Conservation (phyloP, 495 filamentous ascomycete species). For the Xylaria scruposa region DNA sequence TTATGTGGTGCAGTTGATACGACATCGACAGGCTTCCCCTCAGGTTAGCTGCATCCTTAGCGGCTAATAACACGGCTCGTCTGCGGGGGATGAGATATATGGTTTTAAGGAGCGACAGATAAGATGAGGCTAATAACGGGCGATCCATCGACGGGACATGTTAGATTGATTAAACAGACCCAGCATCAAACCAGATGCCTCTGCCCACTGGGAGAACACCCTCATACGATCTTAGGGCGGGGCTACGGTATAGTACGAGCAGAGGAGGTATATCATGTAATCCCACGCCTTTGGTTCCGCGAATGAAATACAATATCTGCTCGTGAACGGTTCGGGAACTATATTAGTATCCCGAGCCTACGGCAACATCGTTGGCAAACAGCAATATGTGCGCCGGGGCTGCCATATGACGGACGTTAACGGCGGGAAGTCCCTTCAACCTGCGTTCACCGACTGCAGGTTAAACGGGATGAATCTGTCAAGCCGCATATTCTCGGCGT, state of each 20-base stretch:
- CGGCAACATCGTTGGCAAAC: background rate
- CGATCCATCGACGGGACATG: conserved; percentile 15
- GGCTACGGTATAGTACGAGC: background rate
- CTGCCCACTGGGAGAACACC: background rate
- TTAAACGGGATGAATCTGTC: background rate
- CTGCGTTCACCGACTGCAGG: conserved; percentile 15
- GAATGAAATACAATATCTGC: background rate
- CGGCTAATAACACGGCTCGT: conserved; percentile 20
- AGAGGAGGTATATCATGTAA: background rate
- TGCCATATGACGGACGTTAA: background rate
- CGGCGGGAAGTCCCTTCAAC: conserved; percentile 15
- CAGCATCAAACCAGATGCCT: conserved; percentile 5
- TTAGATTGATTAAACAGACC: conserved; percentile 10
- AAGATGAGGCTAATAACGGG: conserved; percentile 13
- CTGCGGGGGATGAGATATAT: conserved; percentile 3
- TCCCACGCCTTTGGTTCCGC: conserved; percentile 13
- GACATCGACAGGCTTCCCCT: conserved; percentile 26
- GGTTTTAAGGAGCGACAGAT: background rate
- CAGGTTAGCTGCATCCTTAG: conserved; percentile 20
- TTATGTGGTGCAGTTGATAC: conserved; percentile 8
- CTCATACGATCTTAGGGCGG: conserved; percentile 3
- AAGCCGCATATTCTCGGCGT: conserved; percentile 4
- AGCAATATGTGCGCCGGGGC: conserved; percentile 8
- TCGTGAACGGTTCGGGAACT: background rate
- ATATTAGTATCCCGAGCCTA: background rate